These are phyloP conservation scores for Hymenoscyphus scutula DNA, from an alignment of 2,329 filamentous ascomycete genomes.

Conservation along the genomic window DNA sequence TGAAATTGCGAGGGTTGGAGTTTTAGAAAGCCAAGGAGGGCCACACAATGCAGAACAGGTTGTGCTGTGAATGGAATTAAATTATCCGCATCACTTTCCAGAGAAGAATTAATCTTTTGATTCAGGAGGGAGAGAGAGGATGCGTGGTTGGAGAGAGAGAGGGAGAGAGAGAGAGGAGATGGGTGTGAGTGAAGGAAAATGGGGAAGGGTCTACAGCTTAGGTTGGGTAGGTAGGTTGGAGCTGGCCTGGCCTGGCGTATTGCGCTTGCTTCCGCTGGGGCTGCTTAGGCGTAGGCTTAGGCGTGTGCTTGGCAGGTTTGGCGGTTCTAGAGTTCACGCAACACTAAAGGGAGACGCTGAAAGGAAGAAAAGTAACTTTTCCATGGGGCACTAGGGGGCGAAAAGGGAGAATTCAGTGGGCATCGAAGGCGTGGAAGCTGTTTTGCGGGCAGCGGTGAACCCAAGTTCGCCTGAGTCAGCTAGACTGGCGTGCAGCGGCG, in stretches of 20 bases:
- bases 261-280: neutral
- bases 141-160: too few relatives aligned
- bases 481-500: neutral
- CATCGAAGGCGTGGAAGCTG: neutral
- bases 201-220: too few relatives aligned
- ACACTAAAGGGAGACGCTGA: neutral
- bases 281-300: neutral
- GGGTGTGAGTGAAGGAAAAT: neutral
- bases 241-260: too few relatives aligned
- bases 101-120: too few relatives aligned
- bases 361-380: neutral
- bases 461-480: neutral
- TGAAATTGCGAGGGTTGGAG: slow-evolving; percentile 15
- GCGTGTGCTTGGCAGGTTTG: neutral
- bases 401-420: neutral
- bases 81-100: neutral
- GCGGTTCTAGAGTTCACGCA: neutral
- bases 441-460: neutral
- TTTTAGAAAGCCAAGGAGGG: neutral
- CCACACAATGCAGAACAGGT: neutral
- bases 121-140: neutral
- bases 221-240: too few relatives aligned
- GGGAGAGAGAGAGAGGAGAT: neutral
- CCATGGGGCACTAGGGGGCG: neutral
- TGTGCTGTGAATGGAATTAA: neutral